These are phyloP conservation scores for Quercus lobata DNA, from an alignment of 331 rosid genomes.

Conservation along the genomic window DNA sequence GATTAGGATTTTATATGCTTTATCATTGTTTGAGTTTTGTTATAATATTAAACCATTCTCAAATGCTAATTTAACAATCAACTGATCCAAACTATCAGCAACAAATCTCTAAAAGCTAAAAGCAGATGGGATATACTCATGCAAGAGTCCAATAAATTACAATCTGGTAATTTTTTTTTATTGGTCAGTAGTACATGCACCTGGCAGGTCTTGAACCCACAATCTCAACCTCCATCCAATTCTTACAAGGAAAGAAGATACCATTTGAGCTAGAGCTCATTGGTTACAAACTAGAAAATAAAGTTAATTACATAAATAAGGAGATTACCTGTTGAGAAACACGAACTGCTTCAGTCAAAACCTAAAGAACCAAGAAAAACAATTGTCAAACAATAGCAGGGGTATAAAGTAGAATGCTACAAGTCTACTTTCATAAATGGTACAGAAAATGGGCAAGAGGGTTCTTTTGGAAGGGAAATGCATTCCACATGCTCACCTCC, in stretches of 20 bases:
- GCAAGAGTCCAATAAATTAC: neutral
- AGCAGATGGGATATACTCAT: neutral
- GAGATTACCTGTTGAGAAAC: constrained; percentile 83
- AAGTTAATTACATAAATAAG: neutral
- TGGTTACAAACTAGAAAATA: neutral
- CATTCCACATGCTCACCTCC: constrained; percentile 50
- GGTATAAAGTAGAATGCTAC: neutral
- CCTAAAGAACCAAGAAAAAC: constrained; percentile 50
- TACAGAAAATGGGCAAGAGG: constrained; percentile 1
- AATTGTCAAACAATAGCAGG: constrained; percentile 4
- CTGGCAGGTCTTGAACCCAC: too few relatives aligned
- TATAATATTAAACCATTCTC: neutral
- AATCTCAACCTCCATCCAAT: too few relatives aligned
- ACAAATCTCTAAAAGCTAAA: neutral
- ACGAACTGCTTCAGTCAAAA: constrained; percentile 92
- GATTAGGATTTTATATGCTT: neutral
- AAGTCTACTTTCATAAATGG: constrained; percentile 9
- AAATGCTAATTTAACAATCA: neutral
- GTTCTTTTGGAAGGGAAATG: constrained; percentile 8
- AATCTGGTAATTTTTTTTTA: neutral
- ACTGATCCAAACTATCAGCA: neutral
- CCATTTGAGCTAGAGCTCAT: too few relatives aligned
- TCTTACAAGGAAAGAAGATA: too few relatives aligned
- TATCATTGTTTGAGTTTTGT: neutral
- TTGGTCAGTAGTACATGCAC: too few relatives aligned